Percentiles rank a stretch among this genome's conserved stretches.
Evolutionary conservation across 441 rosid genomes (phyloP).

Genomic region (Adansonia madagascariensis): DNA sequence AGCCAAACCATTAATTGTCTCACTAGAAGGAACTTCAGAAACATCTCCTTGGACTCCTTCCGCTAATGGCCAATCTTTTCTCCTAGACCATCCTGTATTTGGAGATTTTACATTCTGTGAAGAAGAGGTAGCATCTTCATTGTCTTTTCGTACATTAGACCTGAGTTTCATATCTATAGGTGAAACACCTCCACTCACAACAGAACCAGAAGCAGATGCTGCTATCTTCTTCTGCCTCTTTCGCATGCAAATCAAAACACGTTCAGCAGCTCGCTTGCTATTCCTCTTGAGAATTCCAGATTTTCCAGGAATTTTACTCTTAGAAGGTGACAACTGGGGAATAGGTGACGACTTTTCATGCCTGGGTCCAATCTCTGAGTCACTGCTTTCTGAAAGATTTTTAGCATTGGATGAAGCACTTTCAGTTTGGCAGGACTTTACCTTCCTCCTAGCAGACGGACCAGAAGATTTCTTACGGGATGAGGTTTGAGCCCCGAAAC

Average conservation of each 20-base stretch:
- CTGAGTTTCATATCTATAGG: conserved; percentile 46
- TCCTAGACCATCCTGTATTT: conserved; percentile 56
- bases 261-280: conserved; percentile 90
- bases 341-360: conserved; percentile 48
- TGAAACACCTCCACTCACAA: conserved; percentile 62
- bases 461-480: conserved; percentile 59
- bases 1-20: conserved; percentile 51
- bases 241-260: conserved; percentile 69
- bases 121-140: conserved; percentile 76
- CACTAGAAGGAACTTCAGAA: conserved; percentile 35
- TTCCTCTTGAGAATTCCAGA: conserved; percentile 70
- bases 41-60: conserved; percentile 41
- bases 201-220: conserved; percentile 74
- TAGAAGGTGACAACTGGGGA: conserved; percentile 54
- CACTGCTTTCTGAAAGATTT: conserved; percentile 77
- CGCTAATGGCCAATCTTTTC: conserved; percentile 47
- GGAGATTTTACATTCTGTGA: conserved; percentile 68
- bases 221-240: conserved; percentile 83
- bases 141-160: conserved; percentile 61
- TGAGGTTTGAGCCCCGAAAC: conserved; percentile 43
- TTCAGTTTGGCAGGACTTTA: conserved; percentile 76
- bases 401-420: conserved; percentile 92
- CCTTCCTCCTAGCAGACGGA: conserved; percentile 50
- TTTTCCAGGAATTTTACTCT: conserved; percentile 63
- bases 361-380: conserved; percentile 74